These are phyloP conservation scores for Hordeum vulgare DNA, from an alignment of 176 grass and related monocot species.

Conservation along the genomic window MorexV3_pseudomolecules_assembly NC_058522.1:543012265-543012764, in stretches of 20 bases:
- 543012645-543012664: neutral
- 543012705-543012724: neutral
- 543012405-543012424: constrained; percentile 2
- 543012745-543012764: neutral
- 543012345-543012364: too few species aligned
- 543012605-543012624: neutral
- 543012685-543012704: neutral
- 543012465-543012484: neutral
- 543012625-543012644: neutral
- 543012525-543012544: neutral
- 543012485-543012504: neutral
- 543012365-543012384: too few species aligned
- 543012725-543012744: neutral
- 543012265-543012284: too few species aligned
- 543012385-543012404: too few species aligned
- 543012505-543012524: constrained; percentile 10
- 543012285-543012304: neutral
- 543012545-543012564: neutral
- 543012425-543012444: constrained; percentile 23
- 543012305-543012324: neutral
- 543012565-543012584: neutral
- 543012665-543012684: neutral
- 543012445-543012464: constrained; percentile 25
- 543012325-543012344: neutral
- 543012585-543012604: neutral